Conservation (phyloP, 2,329 filamentous ascomycete species). For the Cladosporium halotolerans region DNA sequence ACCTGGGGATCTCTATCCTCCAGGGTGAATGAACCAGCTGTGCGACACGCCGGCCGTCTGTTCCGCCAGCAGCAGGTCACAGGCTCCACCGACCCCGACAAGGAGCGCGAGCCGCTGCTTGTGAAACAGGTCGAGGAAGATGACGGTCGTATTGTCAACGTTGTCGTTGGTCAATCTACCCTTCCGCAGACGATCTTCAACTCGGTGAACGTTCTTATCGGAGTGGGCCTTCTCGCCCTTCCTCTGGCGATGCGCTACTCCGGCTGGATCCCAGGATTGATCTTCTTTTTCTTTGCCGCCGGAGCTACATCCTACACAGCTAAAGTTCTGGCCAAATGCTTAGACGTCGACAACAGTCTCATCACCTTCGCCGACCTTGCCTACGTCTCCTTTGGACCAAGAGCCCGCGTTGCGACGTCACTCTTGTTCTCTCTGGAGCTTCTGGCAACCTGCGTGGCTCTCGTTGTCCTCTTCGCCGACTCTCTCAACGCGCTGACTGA, state of each 20-base stretch:
- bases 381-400: constrained; percentile 79
- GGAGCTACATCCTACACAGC: constrained; percentile 79
- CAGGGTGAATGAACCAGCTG: constrained; percentile 50
- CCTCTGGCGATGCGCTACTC: constrained; percentile 82
- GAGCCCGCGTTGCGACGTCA: constrained; percentile 74
- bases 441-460: constrained; percentile 78
- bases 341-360: constrained; percentile 75
- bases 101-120: constrained; percentile 63
- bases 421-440: constrained; percentile 84
- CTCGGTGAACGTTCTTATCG: constrained; percentile 87
- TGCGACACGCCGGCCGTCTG: constrained; percentile 49
- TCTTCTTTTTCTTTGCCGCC: constrained; percentile 68
- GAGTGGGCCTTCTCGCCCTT: constrained; percentile 80
- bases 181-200: constrained; percentile 95
- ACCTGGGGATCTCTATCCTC: constrained; percentile 56
- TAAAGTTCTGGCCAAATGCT: constrained; percentile 75
- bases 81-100: constrained; percentile 36
- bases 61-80: constrained; percentile 43
- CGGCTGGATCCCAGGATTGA: constrained; percentile 78
- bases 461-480: constrained; percentile 93
- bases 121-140: constrained; percentile 80
- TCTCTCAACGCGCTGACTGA: constrained; percentile 75
- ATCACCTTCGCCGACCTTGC: constrained; percentile 94
- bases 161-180: constrained; percentile 89
- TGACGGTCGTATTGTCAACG: constrained; percentile 75